Evolutionary conservation across 768 basidiomycete genomes (phyloP), one percentile per base, ranked within the genome.

Genomic region (Pleurotus sapidus): DNA sequence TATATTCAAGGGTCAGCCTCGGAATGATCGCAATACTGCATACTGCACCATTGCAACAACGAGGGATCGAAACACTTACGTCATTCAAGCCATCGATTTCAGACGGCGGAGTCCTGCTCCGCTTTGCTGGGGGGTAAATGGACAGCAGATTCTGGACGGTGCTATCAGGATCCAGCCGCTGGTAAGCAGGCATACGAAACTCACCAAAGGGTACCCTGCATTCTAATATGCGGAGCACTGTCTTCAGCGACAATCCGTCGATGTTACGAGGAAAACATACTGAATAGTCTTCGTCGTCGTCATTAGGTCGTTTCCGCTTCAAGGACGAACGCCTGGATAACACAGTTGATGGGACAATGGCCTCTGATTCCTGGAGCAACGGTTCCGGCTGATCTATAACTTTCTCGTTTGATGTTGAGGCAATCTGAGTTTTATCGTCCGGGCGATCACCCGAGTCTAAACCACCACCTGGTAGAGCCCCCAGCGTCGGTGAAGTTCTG

Each of bases 161-260:
- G 15, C 42, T 45, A 45, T 45, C 40, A 58, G 25, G 38, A 42
- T 55, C 9, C 11, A 34, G 30, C 30, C 8, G 11, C 1, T 9
- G 9, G 30, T 11, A 34, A 34, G 30, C 9, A 7, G 11, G 30
- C 30, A 34, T 34, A 34, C 30, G 30, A 11, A 24, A 57, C 73
- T 64, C 54, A 81, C 80, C 66, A 76, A 68, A 59, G 80, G 80
- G 59, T 81, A 81, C 9, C 70, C 77, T 27, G 71, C 60, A 55
- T 72, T 65, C 69, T 77, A 64, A 34, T 34, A 34, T 34, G 8
- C 30, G 0, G 30, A 34, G 11, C 30, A 34, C 30, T 9, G 30
- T 34, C 30, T 34, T 34, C 30, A 34, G 30, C 30, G 11, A 34
- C 30, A 11, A 34, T 34, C 11, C 9, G 30, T 34, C 3, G 30